Percentiles rank a stretch among this genome's conserved stretches.
Conservation (phyloP, 2,329 filamentous ascomycete genomes). For the Ophiostoma pallidulum region DNA sequence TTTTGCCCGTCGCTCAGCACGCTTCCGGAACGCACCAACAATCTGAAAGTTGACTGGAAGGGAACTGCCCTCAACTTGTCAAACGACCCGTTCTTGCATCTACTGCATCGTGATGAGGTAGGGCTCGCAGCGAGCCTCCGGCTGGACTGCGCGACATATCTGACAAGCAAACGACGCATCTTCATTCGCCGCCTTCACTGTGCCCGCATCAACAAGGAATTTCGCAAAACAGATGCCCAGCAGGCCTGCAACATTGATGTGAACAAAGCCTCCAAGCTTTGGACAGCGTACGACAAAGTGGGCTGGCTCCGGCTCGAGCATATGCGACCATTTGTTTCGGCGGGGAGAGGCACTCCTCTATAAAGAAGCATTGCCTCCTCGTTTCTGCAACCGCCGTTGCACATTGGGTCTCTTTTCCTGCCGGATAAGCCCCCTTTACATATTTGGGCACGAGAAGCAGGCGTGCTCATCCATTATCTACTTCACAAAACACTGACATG, state of each 20-base stretch:
- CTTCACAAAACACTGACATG: too few relatives aligned
- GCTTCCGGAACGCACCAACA: slow-evolving; percentile 57
- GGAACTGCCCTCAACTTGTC: slow-evolving; percentile 67
- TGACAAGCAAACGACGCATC: slow-evolving; percentile 87
- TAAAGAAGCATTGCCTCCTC: too few relatives aligned
- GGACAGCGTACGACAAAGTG: slow-evolving; percentile 79
- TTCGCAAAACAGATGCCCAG: slow-evolving; percentile 90
- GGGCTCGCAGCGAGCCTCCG: slow-evolving; percentile 67
- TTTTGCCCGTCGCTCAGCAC: slow-evolving; percentile 61
- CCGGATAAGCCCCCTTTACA: too few relatives aligned
- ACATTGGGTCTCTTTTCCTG: too few relatives aligned
- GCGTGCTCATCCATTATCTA: too few relatives aligned
- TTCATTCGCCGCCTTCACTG: slow-evolving; percentile 67
- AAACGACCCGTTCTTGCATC: slow-evolving; percentile 56
- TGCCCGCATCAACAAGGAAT: slow-evolving; percentile 64
- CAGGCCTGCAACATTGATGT: slow-evolving; percentile 98
- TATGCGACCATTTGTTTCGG: slow-evolving; percentile 25
- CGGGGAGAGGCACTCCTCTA: too few relatives aligned
- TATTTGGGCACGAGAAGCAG: too few relatives aligned
- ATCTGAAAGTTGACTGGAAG: slow-evolving; percentile 81
- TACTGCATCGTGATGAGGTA: slow-evolving; percentile 72
- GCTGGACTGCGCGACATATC: slow-evolving; percentile 77
- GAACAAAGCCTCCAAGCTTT: slow-evolving; percentile 91
- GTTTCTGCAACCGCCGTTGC: too few relatives aligned
- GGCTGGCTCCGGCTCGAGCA: slow-evolving; percentile 62